These are phyloP conservation scores for Toxicodendron radicans DNA, from an alignment of 345 rosid species.

Conservation along the genomic window DNA sequence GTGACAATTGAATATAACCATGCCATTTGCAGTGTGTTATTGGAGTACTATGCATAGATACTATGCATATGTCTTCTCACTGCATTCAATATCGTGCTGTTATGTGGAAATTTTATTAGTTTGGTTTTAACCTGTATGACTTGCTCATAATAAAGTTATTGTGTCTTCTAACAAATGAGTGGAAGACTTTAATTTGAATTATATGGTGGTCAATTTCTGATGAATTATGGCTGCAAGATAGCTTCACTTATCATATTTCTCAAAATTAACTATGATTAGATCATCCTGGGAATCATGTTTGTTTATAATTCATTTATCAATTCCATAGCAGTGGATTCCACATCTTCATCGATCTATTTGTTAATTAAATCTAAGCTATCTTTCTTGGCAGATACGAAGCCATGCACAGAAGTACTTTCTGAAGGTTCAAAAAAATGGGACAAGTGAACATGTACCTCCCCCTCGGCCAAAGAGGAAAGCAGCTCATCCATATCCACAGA, in stretches of 20 bases:
- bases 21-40: background rate
- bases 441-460: conserved; percentile 88
- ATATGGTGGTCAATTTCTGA: background rate
- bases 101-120: background rate
- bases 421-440: conserved; percentile 89
- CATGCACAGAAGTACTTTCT: conserved; percentile 95
- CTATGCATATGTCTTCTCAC: background rate
- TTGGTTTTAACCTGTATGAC: background rate
- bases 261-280: background rate
- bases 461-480: conserved; percentile 98
- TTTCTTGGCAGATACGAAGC: conserved; percentile 74
- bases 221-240: background rate
- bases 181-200: background rate
- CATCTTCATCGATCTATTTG: conserved; percentile 5
- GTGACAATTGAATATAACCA: conserved; percentile 11
- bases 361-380: conserved; percentile 11
- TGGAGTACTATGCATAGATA: background rate
- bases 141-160: background rate
- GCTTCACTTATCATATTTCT: background rate
- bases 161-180: conserved; percentile 1
- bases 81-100: background rate
- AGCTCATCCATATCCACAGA: conserved; percentile 90
- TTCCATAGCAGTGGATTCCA: background rate
- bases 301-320: background rate
- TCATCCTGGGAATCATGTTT: background rate